Base-by-base conservation (phyloP, 176 grass and related monocot species). In the Leersia perrieri region DNA sequence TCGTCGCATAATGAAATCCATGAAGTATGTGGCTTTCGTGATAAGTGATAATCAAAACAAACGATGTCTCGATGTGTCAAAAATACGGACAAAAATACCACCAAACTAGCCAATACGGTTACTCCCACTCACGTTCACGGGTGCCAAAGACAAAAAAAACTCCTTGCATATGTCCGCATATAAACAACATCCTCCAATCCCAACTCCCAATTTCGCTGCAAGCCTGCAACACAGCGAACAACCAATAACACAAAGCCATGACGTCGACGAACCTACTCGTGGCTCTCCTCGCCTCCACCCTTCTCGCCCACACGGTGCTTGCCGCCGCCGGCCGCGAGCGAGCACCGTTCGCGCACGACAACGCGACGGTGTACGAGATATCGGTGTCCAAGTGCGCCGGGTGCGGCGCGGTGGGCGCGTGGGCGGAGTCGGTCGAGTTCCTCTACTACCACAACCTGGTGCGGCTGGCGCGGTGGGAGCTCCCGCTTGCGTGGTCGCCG, bases 361-460 rank as follows among this genome's bases (percentile, higher is more conserved):
- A 90, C 49, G 82, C 65, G 69, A 82, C 91, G 58, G 83, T 85
- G 65, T 88, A 88, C 74, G 38, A 4, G 4, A 64, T 9, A 2
- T 88, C 88, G 1, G 68, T 73, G 39, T 39, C 77, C 22, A 88
- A 79, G 33, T 93, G 91, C 74, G 22, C 47, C 15, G 70, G 78
- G 1, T 93, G 91, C 82, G 42, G 14, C 20, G 36, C 64, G 4
- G 51, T 72, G 0, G 67, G 67, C 3, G 70, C 71, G 38, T 90
- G 82, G 88, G 85, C 82, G 26, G 88, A 90, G 23, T 25, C 85
- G 16, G 27, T 86, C 58, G 88, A 93, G 75, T 93, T 93, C 55
- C 85, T 93, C 33, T 93, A 90, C 78, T 77, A 42, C 42, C 89
- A 92, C 85, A 94, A 92, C 79, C 53, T 80, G 25, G 82, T 92